Evolutionary conservation across 345 rosid species (phyloP), one percentile per base, ranked within the genome.

Genomic region (Lagerstroemia speciosa): DNA sequence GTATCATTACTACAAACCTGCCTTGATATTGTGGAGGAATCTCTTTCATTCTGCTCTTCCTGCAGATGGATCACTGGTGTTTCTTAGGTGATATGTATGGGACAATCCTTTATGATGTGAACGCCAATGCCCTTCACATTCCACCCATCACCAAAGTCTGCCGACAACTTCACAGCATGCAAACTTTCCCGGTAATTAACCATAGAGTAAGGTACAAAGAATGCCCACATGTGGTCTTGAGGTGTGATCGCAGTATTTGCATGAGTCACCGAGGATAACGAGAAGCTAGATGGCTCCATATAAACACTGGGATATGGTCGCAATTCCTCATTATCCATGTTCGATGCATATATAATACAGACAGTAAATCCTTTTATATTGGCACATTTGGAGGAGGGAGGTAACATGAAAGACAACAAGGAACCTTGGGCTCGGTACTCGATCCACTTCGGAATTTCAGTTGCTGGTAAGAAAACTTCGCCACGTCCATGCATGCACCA

Each of bases 131-230:
- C 64, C 17, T 61, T 61, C 36, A 61, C 64, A 29, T 30, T 20
- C 64, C 64, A 61, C 22, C 64, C 64, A 30, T 31, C 22, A 12
- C 64, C 64, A 61, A 61, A 61, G 36, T 64, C 30, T 19, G 29
- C 64, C 32, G 64, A 61, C 2, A 61, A 6, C n/a, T 15, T 29
- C 64, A 61, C 64, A 6, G 29, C 20, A 24, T 58, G 11, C 63
- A 20, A 19, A 16, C 34, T 29, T 15, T 3, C 30, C 16, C 22
- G 8, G 64, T 12, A 2, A 61, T 30, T 36, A 30, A 27, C 19
- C 7, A 61, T 61, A 29, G 36, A 61, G 34, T 61, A 31, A 2
- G 64, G 64, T 12, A 61, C 0, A 61, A 15, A 34, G 14, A 61
- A 61, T 34, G 36, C 64, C 64, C 64, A 61, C 64, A 61, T 10